These are phyloP conservation scores for Aspergillus luchuensis DNA, from an alignment of 2,329 filamentous ascomycete genomes.

Conservation along the genomic window DNA sequence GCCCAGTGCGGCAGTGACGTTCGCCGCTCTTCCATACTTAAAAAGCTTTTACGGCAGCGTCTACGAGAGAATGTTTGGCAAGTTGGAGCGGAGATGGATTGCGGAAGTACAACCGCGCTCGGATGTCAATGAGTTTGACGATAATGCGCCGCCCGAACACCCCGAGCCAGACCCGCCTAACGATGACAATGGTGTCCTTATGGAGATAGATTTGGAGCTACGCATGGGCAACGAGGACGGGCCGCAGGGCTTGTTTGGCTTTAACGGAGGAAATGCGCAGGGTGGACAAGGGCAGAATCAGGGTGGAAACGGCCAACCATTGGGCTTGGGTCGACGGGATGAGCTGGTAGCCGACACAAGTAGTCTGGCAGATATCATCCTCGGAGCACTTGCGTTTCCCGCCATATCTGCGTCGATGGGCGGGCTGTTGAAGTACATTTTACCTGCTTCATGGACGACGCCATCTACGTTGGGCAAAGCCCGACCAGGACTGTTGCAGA, in stretches of 20 bases:
- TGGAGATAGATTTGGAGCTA: conserved; percentile 55
- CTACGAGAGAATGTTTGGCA: conserved; percentile 61
- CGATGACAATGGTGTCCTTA: conserved; percentile 45
- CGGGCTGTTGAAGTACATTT: conserved; percentile 66
- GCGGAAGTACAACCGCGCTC: conserved; percentile 63
- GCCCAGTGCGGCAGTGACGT: conserved; percentile 65
- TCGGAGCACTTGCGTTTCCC: conserved; percentile 77
- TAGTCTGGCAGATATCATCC: conserved; percentile 60
- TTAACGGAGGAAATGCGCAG: conserved; percentile 29
- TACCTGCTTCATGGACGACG: conserved; percentile 70
- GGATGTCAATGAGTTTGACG: conserved; percentile 39
- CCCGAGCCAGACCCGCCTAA: conserved; percentile 31
- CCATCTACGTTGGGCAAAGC: conserved; percentile 36
- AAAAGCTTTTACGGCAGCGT: conserved; percentile 64
- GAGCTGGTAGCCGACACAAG: conserved; percentile 57
- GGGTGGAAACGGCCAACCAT: conserved; percentile 22
- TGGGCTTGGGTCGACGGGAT: conserved; percentile 44
- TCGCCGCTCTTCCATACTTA: conserved; percentile 67
- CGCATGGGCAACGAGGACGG: conserved; percentile 50
- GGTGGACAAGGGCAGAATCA: conserved; percentile 29
- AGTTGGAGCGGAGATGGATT: conserved; percentile 62
- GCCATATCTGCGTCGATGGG: conserved; percentile 78
- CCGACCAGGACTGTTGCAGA: conserved; percentile 71
- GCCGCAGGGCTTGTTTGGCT: conserved; percentile 30
- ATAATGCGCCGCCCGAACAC: conserved; percentile 38